Evolutionary conservation across 306 rosid species (phyloP), one percentile per base, ranked within the genome.

Genomic region (Acacia confusa): DNA sequence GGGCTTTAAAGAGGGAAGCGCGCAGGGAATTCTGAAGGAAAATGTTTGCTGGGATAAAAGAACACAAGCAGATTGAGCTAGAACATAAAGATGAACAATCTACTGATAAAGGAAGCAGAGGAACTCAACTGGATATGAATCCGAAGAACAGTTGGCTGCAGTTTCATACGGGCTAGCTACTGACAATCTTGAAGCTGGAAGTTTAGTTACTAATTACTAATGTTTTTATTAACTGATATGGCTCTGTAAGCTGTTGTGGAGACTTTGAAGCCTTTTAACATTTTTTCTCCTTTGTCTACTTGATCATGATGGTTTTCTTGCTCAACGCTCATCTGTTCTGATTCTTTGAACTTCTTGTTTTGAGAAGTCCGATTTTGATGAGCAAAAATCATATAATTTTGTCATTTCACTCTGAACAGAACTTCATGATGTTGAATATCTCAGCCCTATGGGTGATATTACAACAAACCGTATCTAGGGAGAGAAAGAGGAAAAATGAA

Each of bases 21-120:
- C 89, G 86, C 7, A 87, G 88, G 85, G 97, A 92, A 73, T 58
- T 86, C 20, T 88, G 90, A 85, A 89, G 87, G 85, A 83, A 82
- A 74, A 71, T 89, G 86, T 83, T 53, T 25, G 85, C 84, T 22
- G 88, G 82, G 77, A 83, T 84, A 3, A 80, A 77, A 79, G 86
- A 89, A 81, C 84, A 78, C 22, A 83, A 86, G 80, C 83, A 87
- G 88, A 52, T 78, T 20, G 87, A 79, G 78, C 82, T 75, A 77
- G 88, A 84, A 58, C 57, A 27, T 52, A 78, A 64, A 61, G 82
- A 66, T 25, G 72, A 66, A 4, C 80, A 82, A 83, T 90, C 77
- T 80, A 68, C 64, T 34, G 87, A 72, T 0, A 78, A 84, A 32
- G 89, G 75, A 61, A 79, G 75, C 15, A 41, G 75, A 50, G 50